These are phyloP conservation scores for Paramecium caudatum DNA, from an alignment of 73 alveolate genomes.

Conservation along the genomic window DNA sequence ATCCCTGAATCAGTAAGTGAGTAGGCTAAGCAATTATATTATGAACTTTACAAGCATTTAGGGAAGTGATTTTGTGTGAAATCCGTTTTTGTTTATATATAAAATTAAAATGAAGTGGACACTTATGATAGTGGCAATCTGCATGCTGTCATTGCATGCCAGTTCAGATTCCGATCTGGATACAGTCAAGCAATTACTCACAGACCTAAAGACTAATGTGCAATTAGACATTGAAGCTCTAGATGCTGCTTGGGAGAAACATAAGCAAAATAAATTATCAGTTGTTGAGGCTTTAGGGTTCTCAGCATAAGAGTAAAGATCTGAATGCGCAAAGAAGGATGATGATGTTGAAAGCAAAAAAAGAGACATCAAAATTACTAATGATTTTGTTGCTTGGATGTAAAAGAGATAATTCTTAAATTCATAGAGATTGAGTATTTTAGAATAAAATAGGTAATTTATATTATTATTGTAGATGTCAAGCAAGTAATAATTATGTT, in stretches of 20 bases:
- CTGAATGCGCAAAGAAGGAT: conserved; percentile 62
- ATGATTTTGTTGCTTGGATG: conserved; percentile 62
- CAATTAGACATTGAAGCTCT: conserved; percentile 49
- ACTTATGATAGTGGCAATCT: conserved; percentile 21
- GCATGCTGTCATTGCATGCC: conserved; percentile 26
- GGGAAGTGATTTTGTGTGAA: not conserved
- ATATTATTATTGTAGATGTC: conserved; percentile 14
- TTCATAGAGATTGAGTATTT: conserved; percentile 1
- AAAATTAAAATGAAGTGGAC: conserved; percentile 39
- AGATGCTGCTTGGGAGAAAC: conserved; percentile 69
- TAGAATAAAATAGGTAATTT: conserved; percentile 49
- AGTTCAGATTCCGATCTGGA: conserved; percentile 17
- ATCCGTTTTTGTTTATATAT: conserved; percentile 65
- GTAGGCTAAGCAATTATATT: conserved; percentile 19
- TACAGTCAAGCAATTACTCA: conserved; percentile 49
- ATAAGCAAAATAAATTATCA: conserved; percentile 18
- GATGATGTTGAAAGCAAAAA: conserved; percentile 51
- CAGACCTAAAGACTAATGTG: conserved; percentile 58
- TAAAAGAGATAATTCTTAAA: conserved; percentile 29
- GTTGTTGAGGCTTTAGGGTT: conserved; percentile 52
- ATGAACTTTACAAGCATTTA: conserved; percentile 43
- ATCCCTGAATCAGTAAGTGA: conserved; percentile 26
- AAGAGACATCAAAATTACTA: conserved; percentile 63
- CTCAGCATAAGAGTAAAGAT: conserved; percentile 39
- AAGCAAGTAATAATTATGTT: conserved; percentile 39